Base-by-base conservation (phyloP, 2,329 filamentous ascomycete species). In the Bipolaris victoriae region DNA sequence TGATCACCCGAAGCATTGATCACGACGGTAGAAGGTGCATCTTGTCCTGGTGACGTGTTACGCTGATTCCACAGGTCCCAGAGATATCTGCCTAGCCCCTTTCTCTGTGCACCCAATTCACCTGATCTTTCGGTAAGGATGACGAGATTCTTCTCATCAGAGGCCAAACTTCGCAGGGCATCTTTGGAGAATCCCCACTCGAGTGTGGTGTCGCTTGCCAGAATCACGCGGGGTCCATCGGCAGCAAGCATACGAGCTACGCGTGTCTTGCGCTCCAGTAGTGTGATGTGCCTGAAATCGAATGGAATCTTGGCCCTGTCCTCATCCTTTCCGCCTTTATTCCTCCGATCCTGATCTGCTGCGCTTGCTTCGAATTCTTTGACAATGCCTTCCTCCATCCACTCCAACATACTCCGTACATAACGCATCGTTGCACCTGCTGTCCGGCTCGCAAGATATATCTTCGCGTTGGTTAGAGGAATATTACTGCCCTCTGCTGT, bases 301-400 rank as follows among this genome's bases (percentile, higher is more conserved):
- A 99, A 97, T 0, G 95, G 93, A 0, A 90, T 90, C 1, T 84
- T 84, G 20, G 77, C 72, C 66, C 82, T 86, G 13, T 80, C 78
- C 24, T 80, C 80, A 16, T 81, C 73, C 11, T 63, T 75, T 55
- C 46, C 73, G 75, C 78, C 62, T 67, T 70, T 67, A 13, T 69
- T 75, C 29, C 64, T 65, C 50, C 67, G 68, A 9, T 71, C 72
- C 39, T 74, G 73, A 6, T 71, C 71, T 51, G 68, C 62, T 11
- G 64, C 67, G 29, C 67, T 67, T 15, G 89, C 87, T 73, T 97
- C 93, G 60, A 97, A 96, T 68, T 98, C 94, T 52, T 92, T 88
- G 40, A 96, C 90, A 57, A 99, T 96, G 56, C 88, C 89, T 70
- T 97, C 93, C 72, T 98, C 93, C 93, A 99, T 98, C 95, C 95